Conservation (phyloP, 257 asterid genomes). For the Fraxinus quadrangulata region DNA sequence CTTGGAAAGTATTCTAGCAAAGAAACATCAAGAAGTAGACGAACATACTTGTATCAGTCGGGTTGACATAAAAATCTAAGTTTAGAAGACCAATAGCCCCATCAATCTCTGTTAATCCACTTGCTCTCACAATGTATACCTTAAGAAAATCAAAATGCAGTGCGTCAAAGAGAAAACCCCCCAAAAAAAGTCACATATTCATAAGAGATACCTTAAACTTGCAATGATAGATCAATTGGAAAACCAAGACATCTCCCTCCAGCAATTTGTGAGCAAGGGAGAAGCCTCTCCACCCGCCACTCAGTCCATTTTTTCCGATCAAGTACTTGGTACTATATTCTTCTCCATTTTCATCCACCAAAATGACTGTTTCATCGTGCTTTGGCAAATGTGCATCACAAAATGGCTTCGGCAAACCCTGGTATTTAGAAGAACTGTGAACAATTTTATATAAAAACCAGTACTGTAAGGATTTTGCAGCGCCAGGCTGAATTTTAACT, state of each 20-base stretch:
- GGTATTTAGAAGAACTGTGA: slow-evolving; percentile 20
- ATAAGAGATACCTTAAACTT: slow-evolving; percentile 55
- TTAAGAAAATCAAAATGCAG: slow-evolving; percentile 27
- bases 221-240: slow-evolving; percentile 57
- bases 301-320: slow-evolving; percentile 44
- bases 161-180: slow-evolving; percentile 14
- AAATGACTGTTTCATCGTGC: slow-evolving; percentile 44
- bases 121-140: slow-evolving; percentile 58
- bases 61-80: slow-evolving; percentile 35
- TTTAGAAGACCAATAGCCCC: slow-evolving; percentile 41
- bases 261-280: slow-evolving; percentile 59
- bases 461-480: neutral
- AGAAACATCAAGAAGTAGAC: slow-evolving; percentile 6
- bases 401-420: slow-evolving; percentile 58
- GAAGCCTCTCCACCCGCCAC: slow-evolving; percentile 79
- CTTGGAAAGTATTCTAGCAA: slow-evolving; percentile 11
- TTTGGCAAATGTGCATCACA: slow-evolving; percentile 55
- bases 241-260: slow-evolving; percentile 64
- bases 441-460: neutral
- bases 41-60: slow-evolving; percentile 27
- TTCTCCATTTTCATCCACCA: slow-evolving; percentile 51
- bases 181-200: neutral
- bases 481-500: slow-evolving; percentile 24
- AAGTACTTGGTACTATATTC: slow-evolving; percentile 50
- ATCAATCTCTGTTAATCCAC: slow-evolving; percentile 47